Evolutionary conservation across 2,329 filamentous ascomycete species (phyloP), one percentile per base, ranked within the genome.

Genomic region (Ophiocordyceps camponoti-floridani): DNA sequence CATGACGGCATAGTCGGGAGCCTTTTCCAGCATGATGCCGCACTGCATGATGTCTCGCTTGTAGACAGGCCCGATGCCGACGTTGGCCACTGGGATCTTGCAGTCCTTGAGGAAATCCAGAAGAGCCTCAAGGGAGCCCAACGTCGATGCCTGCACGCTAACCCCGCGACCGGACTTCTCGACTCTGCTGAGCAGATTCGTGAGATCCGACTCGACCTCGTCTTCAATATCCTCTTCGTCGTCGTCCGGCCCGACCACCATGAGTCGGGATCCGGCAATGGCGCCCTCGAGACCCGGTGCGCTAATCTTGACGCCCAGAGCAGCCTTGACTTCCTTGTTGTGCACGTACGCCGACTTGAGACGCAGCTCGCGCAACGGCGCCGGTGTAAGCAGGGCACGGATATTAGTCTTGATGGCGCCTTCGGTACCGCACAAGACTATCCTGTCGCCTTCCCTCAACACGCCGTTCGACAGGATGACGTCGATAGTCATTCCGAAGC

Each of bases 251-350:
- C 91, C 89, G 48, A 94, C 87, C 27, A 98, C 88, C 55, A 98
- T 77, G 54, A 98, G 71, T 52, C 93, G 81, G 18, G 93, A 98
- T 60, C 91, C 91, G 49, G 91, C 91, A 62, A 98, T 96, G 53
- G 93, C 91, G 49, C 85, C 82, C 62, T 98, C 91, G 19, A 98
- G 82, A 50, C 88, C 87, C 54, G 94, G 93, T 41, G 89, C 91
- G 50, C 87, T 87, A 59, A 98, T 96, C 76, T 98, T 98, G 63
- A 98, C 86, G 82, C 91, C 91, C 57, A 98, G 76, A 9, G 91
- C 87, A 18, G 93, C 91, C 72, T 95, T 98, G 67, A 95, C 88
- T 63, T 94, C 87, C 70, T 98, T 96, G 70, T 98, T 95, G 70
- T 98, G 93, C 28, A 98, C 89, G 57, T 98, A 98, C 50, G 81